phyloP scores from a whole-genome alignment of 257 asterid species.

The Solanum stenotomum region DNA sequence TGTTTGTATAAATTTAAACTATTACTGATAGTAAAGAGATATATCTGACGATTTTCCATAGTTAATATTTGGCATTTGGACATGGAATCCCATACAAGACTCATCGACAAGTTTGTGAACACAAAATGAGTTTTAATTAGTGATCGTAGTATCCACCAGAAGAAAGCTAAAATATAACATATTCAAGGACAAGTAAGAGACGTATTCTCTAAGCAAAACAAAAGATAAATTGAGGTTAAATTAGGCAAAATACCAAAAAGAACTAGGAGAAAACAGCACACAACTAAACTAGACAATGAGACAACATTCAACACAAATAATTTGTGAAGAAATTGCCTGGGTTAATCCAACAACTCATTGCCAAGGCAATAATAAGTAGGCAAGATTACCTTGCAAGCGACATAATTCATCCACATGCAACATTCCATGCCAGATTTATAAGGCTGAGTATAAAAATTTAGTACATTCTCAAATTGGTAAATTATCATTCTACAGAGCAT shows the following conservation, averaged over 20 bases:
- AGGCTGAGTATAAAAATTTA: neutral
- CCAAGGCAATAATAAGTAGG: neutral
- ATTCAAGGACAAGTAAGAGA: neutral
- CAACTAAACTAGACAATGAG: neutral
- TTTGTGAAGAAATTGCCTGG: neutral
- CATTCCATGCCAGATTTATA: neutral
- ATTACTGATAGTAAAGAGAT: neutral
- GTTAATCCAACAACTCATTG: neutral
- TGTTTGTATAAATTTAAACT: neutral
- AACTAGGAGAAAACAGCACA: neutral
- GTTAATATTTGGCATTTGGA: neutral
- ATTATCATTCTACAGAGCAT: neutral
- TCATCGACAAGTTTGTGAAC: neutral
- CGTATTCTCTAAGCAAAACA: neutral
- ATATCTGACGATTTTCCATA: neutral
- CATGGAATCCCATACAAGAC: neutral
- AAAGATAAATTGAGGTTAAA: neutral
- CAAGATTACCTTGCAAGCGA: neutral
- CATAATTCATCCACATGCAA: neutral
- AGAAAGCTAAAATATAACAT: neutral
- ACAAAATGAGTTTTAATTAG: neutral
- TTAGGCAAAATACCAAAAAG: neutral
- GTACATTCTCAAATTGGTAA: neutral
- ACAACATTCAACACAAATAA: neutral
- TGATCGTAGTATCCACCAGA: neutral